Evolutionary conservation across 495 filamentous ascomycete genomes (phyloP).

Genomic region (Xylaria acuta): DNA sequence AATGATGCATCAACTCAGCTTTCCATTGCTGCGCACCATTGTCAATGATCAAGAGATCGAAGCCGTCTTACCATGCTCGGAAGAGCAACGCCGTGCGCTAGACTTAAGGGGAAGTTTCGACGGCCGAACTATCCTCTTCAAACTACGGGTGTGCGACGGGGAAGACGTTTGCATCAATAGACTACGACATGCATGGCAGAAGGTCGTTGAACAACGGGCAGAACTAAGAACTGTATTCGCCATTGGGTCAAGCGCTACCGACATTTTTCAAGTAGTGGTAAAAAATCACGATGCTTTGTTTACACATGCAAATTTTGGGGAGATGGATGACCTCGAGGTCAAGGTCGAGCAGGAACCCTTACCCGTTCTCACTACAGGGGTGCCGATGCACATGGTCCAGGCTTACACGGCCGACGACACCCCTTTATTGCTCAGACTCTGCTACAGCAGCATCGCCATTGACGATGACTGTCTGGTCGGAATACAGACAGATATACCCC

Average conservation of each 20-base stretch:
- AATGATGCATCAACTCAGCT: background rate
- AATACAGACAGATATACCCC: slow-evolving; percentile 4
- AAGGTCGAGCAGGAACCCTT: slow-evolving; percentile 11
- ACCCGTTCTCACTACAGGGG: background rate
- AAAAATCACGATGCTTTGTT: background rate
- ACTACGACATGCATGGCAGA: slow-evolving; percentile 12
- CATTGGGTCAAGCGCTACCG: background rate
- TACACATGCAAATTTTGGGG: background rate
- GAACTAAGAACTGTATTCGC: slow-evolving; percentile 14
- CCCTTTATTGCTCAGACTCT: background rate
- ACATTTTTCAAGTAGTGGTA: slow-evolving; percentile 5
- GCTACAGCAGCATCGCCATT: slow-evolving; percentile 3
- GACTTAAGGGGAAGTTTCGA: background rate
- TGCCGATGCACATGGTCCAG: slow-evolving; percentile 5
- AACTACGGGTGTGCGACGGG: background rate
- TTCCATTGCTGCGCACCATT: slow-evolving; percentile 9
- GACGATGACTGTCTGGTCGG: background rate
- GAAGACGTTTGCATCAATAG: background rate
- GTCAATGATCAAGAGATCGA: slow-evolving; percentile 10
- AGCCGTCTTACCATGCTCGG: slow-evolving; percentile 9
- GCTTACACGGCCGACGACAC: background rate
- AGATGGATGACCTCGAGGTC: background rate
- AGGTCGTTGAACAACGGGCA: slow-evolving; percentile 1
- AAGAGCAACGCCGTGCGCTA: slow-evolving; percentile 10
- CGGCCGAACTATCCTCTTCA: background rate